Base-by-base conservation (phyloP, 371 early-diverging fungal genomes). In the Rhizopus stolonifer region DNA sequence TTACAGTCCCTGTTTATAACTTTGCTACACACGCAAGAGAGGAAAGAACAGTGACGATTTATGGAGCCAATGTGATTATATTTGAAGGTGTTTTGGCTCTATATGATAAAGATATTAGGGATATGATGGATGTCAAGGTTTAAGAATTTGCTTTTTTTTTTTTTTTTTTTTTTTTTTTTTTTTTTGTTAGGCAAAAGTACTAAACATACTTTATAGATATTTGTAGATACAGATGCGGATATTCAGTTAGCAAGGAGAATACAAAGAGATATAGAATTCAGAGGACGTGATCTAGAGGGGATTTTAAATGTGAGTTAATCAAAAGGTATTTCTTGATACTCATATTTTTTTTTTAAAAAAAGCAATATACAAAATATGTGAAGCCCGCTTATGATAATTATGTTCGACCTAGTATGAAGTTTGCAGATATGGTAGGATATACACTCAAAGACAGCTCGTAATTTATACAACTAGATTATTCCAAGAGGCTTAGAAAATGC, bases 221-320 rank as follows among this genome's bases (percentile, higher is more conserved):
- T 94, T 84, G 95, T 96, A 2, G 96, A 96, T 60, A 93, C 95
- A 0, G 96, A 95, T 66, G 79, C 86, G 25, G 96, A 96, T 62
- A 85, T 95, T 53, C 83, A 95, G 29, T 77, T 95, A 49, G 93
- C 90, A 11, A 74, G 93, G 56, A 77, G 94, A 62, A 58, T 49
- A 23, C 21, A 36, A 26, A 15, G 39, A 25, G 50, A 49, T 49
- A 24, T 25, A 22, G 10, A 19, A 9, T 34, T 14, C 22, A 33
- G 49, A 34, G 49, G 89, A n/a, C 86, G 94, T 36, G 90, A 89
- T 49, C 63, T 87, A 14, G 58, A 81, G 29, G 90, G 93, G 38
- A 84, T 93, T 3, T 66, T 95, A 25, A 72, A 81, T 56, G 72
- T 83, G 64, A 32, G 52, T 18, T 19, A 11, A n/a, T n/a, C n/a